Evolutionary conservation across 2,329 filamentous ascomycete genomes (phyloP).

Genomic region (Fusarium papillatum): DNA sequence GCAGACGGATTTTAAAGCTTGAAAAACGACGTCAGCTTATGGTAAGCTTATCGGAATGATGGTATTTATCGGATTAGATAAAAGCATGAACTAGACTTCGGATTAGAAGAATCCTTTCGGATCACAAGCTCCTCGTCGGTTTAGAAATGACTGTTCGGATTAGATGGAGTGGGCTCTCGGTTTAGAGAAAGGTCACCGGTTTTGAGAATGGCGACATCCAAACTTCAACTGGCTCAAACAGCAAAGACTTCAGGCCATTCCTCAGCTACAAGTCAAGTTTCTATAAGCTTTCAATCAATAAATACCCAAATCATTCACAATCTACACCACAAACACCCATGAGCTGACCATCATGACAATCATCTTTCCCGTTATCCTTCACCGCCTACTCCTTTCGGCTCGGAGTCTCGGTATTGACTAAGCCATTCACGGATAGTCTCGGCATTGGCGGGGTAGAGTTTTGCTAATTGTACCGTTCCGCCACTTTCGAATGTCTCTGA

Average conservation of each 20-base stretch:
- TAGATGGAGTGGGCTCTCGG: not conserved
- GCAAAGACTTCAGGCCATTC: not conserved
- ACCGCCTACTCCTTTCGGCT: slow-evolving; percentile 21
- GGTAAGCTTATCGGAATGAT: not conserved
- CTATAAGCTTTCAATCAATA: not conserved
- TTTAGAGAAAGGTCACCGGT: not conserved
- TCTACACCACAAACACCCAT: not conserved
- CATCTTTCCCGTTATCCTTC: not conserved
- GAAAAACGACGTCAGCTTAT: not conserved
- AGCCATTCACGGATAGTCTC: slow-evolving; percentile 42
- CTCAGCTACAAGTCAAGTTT: not conserved
- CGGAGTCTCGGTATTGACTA: slow-evolving; percentile 30
- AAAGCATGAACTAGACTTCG: not conserved
- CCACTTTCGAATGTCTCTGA: slow-evolving; percentile 35
- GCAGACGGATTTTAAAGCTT: not conserved
- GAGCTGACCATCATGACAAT: not conserved
- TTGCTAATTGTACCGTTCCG: slow-evolving; percentile 34
- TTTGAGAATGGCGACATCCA: not conserved
- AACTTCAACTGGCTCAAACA: not conserved
- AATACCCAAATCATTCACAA: not conserved
- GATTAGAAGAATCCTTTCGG: not conserved
- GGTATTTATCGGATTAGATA: not conserved
- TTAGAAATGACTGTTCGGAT: not conserved
- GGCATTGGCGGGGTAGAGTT: slow-evolving; percentile 47
- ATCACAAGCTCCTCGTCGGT: not conserved